Evolutionary conservation across 768 basidiomycete species (phyloP).

Genomic region (Gelatoporia subvermispora): DNA sequence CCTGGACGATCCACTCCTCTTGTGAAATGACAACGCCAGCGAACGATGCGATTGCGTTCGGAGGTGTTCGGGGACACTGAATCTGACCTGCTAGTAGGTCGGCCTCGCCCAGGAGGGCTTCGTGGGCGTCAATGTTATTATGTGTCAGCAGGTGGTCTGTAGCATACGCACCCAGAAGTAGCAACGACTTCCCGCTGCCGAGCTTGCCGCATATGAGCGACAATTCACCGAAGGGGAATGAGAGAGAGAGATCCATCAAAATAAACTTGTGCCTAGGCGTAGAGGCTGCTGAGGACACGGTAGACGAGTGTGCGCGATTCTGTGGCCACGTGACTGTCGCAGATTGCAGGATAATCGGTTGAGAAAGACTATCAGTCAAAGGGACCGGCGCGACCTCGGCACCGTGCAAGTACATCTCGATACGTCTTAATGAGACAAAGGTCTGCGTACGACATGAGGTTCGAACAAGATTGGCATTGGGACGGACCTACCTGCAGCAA

Average conservation of each 20-base stretch:
- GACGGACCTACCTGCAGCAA: slow-evolving; percentile 59
- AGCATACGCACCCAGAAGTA: slow-evolving; percentile 52
- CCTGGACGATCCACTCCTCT: slow-evolving; percentile 72
- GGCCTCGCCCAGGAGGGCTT: slow-evolving; percentile 83
- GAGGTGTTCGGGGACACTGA: slow-evolving; percentile 78
- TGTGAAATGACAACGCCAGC: slow-evolving; percentile 34
- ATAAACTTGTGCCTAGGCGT: slow-evolving; percentile 80
- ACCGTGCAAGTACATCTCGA: slow-evolving; percentile 81
- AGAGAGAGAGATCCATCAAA: slow-evolving; percentile 67
- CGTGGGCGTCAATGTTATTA: slow-evolving; percentile 6
- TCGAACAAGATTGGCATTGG: no score
- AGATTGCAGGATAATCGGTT: slow-evolving; percentile 68
- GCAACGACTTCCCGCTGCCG: slow-evolving; percentile 83
- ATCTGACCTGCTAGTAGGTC: slow-evolving; percentile 80
- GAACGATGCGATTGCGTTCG: slow-evolving; percentile 68
- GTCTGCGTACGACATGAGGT: slow-evolving; percentile 36
- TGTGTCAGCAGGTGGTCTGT: neutral
- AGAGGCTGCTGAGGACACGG: slow-evolving; percentile 49
- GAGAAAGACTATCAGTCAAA: slow-evolving; percentile 51
- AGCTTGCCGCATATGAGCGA: slow-evolving; percentile 86
- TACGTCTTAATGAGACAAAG: slow-evolving; percentile 81
- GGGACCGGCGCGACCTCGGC: slow-evolving; percentile 66
- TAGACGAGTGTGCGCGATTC: slow-evolving; percentile 50
- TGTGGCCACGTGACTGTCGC: slow-evolving; percentile 91
- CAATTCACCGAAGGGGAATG: slow-evolving; percentile 75